These are phyloP conservation scores for Pestalotiopsis sp. DNA, from an alignment of 2,329 filamentous ascomycete species.

Conservation along the genomic window DNA sequence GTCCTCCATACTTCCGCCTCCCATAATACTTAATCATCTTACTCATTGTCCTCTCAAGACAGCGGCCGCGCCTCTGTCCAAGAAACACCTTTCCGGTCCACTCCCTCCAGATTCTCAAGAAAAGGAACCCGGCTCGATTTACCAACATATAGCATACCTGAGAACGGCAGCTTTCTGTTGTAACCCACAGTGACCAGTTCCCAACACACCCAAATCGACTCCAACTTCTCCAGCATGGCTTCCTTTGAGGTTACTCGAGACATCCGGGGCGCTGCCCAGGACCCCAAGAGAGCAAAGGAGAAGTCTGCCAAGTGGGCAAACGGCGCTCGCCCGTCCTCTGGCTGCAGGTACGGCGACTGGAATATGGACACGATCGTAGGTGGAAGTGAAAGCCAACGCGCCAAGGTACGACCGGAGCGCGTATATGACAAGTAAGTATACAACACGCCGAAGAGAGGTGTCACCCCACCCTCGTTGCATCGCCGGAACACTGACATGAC, in stretches of 20 bases:
- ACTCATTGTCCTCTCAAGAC: neutral
- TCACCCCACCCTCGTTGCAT: neutral
- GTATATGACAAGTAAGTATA: constrained; percentile 35
- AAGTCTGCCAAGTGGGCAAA: constrained; percentile 43
- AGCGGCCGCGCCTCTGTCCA: neutral
- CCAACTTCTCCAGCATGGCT: constrained; percentile 23
- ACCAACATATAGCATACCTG: constrained; percentile 8
- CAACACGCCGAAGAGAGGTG: neutral
- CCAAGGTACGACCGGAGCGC: constrained; percentile 39
- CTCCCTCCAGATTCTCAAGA: neutral
- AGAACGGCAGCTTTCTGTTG: constrained; percentile 9
- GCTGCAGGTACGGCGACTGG: constrained; percentile 21
- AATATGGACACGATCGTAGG: constrained; percentile 16
- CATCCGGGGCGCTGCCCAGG: constrained; percentile 44
- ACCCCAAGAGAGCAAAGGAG: constrained; percentile 48
- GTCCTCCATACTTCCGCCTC: neutral
- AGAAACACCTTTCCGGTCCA: constrained; percentile 6
- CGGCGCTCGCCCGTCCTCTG: constrained; percentile 35
- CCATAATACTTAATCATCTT: constrained; percentile 2
- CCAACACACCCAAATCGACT: neutral
- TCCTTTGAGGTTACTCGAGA: constrained; percentile 37
- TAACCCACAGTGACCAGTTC: neutral
- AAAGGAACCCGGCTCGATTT: neutral
- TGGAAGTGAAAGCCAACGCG: constrained; percentile 32
- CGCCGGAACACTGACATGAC: neutral